Evolutionary conservation across 352 stramenopile species (phyloP).

Genomic region (Peronosclerospora sorghi): DNA sequence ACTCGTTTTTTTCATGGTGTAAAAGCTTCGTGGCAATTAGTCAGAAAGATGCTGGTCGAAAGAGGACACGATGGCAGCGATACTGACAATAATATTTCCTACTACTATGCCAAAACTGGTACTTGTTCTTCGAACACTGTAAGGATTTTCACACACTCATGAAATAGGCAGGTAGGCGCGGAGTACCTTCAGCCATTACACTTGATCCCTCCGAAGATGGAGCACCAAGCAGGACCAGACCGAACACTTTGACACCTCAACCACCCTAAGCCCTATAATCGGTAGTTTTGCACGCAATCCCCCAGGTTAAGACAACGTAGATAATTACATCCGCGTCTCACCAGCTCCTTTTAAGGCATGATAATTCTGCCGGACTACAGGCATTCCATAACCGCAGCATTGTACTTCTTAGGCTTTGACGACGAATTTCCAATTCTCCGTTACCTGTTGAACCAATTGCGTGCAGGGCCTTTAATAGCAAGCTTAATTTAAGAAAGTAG

Average conservation of each 20-base stretch:
- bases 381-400: too few species aligned
- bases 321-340: too few species aligned
- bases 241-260: slow-evolving; percentile 3
- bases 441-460: too few species aligned
- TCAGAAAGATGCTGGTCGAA: slow-evolving; percentile 4
- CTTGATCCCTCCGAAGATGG: background rate
- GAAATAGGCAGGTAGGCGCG: slow-evolving; percentile 1
- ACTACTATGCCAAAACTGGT: slow-evolving; percentile 30
- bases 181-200: background rate
- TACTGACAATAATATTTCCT: slow-evolving; percentile 15
- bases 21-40: slow-evolving; percentile 16
- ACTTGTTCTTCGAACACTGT: slow-evolving; percentile 25
- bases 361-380: too few species aligned
- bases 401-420: too few species aligned
- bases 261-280: too few species aligned
- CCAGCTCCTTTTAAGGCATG: too few species aligned
- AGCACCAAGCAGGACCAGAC: background rate
- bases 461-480: too few species aligned
- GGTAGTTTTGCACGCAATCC: too few species aligned
- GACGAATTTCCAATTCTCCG: too few species aligned
- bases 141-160: slow-evolving; percentile 28
- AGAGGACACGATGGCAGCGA: slow-evolving; percentile 4
- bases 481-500: too few species aligned
- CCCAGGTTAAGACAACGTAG: too few species aligned
- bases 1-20: background rate